These are phyloP conservation scores for Phylloporus scabripes DNA, from an alignment of 768 basidiomycete genomes.

Conservation along the genomic window DNA sequence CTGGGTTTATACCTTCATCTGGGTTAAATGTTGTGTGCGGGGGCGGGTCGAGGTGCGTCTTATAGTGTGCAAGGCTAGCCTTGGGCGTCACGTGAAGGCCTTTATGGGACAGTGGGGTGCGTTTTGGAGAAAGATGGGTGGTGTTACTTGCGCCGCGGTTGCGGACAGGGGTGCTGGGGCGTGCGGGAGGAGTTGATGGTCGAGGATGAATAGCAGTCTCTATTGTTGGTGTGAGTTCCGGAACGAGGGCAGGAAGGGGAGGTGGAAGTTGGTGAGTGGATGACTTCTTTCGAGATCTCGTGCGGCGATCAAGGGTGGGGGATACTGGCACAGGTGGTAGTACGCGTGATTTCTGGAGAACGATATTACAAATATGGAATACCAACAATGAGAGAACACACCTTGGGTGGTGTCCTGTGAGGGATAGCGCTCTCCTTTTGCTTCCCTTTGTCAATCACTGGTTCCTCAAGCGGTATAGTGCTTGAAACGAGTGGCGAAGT, in stretches of 20 bases:
- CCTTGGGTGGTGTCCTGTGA: conserved; percentile 29
- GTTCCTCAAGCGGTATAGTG: conserved; percentile 4
- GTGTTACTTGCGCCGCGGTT: conserved; percentile 21
- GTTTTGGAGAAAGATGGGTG: conserved; percentile 49
- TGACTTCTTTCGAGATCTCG: conserved; percentile 20
- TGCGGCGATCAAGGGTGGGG: conserved; percentile 40
- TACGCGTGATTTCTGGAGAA: conserved; percentile 31
- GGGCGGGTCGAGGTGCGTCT: conserved; percentile 62
- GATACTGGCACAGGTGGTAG: conserved; percentile 44
- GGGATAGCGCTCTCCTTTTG: conserved; percentile 11
- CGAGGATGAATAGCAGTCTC: conserved; percentile 13
- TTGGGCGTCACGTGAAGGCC: conserved; percentile 68
- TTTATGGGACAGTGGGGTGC: conserved; percentile 65
- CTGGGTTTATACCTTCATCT: conserved; percentile 32
- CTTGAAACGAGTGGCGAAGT: conserved; percentile 14
- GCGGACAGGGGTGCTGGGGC: conserved; percentile 37
- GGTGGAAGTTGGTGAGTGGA: conserved; percentile 11
- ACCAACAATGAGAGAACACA: not conserved
- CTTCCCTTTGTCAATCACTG: conserved; percentile 13
- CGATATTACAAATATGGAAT: not conserved
- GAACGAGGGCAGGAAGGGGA: conserved; percentile 25
- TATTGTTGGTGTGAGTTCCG: conserved; percentile 14
- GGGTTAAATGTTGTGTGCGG: conserved; percentile 31
- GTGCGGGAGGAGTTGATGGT: conserved; percentile 34
- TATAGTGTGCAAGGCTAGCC: conserved; percentile 62